Percentiles rank a stretch among this genome's conserved stretches.
Evolutionary conservation across 371 early-diverging fungal genomes (phyloP).

Genomic region (Apophysomyces elegans): DNA sequence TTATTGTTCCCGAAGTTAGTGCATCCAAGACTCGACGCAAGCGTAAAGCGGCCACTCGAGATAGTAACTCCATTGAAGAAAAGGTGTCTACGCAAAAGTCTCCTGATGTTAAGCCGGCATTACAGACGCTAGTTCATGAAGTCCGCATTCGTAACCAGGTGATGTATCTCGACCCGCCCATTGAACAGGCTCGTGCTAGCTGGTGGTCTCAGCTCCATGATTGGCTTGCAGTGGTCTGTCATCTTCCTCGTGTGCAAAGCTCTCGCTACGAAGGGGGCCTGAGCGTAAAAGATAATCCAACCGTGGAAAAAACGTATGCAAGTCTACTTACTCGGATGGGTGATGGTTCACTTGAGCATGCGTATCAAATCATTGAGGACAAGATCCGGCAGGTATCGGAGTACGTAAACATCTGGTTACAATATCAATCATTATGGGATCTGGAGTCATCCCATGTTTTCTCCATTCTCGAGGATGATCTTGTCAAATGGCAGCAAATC

Average conservation of each 20-base stretch:
- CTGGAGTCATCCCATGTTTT: conserved; percentile 86
- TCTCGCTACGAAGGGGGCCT: conserved; percentile 90
- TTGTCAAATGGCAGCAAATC: conserved; percentile 93
- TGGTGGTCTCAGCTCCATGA: conserved; percentile 92
- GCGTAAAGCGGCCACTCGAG: conserved; percentile 56
- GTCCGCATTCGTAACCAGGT: conserved; percentile 91
- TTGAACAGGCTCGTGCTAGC: conserved; percentile 89
- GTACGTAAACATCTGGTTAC: conserved; percentile 95
- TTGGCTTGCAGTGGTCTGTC: conserved; percentile 87
- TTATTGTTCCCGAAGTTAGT: conserved; percentile 45
- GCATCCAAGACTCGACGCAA: conserved; percentile 56
- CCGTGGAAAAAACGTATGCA: conserved; percentile 67
- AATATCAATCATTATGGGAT: conserved; percentile 98
- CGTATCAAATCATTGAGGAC: conserved; percentile 85
- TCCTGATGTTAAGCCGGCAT: conserved; percentile 63
- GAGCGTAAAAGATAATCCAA: conserved; percentile 60
- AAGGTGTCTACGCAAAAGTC: conserved; percentile 42
- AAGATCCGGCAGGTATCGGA: conserved; percentile 79
- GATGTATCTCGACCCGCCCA: conserved; percentile 95
- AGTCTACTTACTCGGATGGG: conserved; percentile 77
- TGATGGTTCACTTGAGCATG: conserved; percentile 69
- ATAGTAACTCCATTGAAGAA: conserved; percentile 42
- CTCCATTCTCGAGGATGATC: conserved; percentile 87
- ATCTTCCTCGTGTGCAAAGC: conserved; percentile 82
- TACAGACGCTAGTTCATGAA: conserved; percentile 79